Conservation (phyloP, 2,329 filamentous ascomycete species). For the Fusarium xyrophilum region DNA sequence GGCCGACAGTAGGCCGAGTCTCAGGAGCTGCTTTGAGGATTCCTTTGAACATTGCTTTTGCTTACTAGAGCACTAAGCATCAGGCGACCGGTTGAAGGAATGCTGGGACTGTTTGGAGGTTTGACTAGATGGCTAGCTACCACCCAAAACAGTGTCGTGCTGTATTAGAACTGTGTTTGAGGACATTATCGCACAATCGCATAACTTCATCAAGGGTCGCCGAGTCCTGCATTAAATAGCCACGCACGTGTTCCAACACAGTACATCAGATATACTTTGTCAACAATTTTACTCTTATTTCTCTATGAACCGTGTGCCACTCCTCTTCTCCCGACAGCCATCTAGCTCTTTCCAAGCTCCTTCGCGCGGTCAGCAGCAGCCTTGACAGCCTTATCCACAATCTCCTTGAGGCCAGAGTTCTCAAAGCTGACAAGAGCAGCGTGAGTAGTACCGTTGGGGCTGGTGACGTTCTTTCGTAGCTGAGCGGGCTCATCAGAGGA, state of each 20-base stretch:
- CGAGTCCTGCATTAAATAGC: rapidly evolving
- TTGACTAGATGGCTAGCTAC: neutral
- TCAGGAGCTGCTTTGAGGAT: neutral
- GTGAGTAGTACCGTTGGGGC: constrained; percentile 59
- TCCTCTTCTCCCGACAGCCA: rapidly evolving
- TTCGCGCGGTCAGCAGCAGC: constrained; percentile 53
- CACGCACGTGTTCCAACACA: rapidly evolving
- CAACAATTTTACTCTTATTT: neutral
- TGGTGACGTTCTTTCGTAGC: constrained; percentile 59
- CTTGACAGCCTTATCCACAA: constrained; percentile 56
- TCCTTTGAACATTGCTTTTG: rapidly evolving
- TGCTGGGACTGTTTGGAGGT: neutral
- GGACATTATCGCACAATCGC: neutral
- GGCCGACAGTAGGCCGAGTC: neutral
- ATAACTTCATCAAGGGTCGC: neutral
- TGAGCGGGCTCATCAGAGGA: constrained; percentile 55
- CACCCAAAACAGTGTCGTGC: neutral
- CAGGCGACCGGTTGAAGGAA: neutral
- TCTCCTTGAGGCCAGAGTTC: constrained; percentile 50
- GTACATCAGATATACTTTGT: rapidly evolving
- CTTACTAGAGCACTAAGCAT: neutral
- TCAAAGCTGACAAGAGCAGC: constrained; percentile 59
- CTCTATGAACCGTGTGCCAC: rapidly evolving
- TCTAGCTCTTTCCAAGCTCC: constrained; percentile 52
- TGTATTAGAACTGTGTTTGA: neutral